Conservation (phyloP, 768 basidiomycete species). For the Auricularia cornea region DNA sequence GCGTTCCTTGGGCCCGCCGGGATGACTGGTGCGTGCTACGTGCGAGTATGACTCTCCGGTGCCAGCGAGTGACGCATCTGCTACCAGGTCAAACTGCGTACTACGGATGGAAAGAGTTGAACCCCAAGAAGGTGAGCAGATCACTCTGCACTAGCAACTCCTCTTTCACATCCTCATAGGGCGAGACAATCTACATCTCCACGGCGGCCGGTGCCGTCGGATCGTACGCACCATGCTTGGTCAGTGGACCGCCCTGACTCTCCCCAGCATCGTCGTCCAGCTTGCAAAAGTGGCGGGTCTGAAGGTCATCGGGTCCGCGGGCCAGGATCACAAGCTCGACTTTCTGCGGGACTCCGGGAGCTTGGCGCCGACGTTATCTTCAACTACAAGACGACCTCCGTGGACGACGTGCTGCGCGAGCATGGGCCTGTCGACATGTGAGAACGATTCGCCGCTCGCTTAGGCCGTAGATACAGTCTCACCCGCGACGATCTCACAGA, state of each 20-base stretch:
- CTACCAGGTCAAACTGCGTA: conserved; percentile 24
- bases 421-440: conserved; percentile 29
- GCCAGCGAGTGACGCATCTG: neutral
- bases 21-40: conserved; percentile 18
- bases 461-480: neutral
- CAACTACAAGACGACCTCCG: conserved; percentile 25
- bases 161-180: conserved; percentile 17
- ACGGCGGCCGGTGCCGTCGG: conserved; percentile 50
- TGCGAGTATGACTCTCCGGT: too few species aligned
- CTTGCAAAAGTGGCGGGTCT: conserved; percentile 32
- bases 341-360: conserved; percentile 23
- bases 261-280: conserved; percentile 16
- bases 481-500: conserved; percentile 14
- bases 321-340: conserved; percentile 33
- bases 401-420: conserved; percentile 23
- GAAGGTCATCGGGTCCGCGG: conserved; percentile 35
- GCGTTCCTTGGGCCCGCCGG: conserved; percentile 43
- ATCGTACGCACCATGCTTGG: conserved; percentile 32
- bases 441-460: neutral
- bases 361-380: conserved; percentile 31
- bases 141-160: neutral
- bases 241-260: too few species aligned
- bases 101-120: conserved; percentile 34
- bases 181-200: conserved; percentile 43
- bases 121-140: conserved; percentile 29